A percentile compares a stretch with the other conserved stretches of the same genome.
Conservation (phyloP, 2,329 filamentous ascomycete genomes). For the Trichoderma asperellum region DNA sequence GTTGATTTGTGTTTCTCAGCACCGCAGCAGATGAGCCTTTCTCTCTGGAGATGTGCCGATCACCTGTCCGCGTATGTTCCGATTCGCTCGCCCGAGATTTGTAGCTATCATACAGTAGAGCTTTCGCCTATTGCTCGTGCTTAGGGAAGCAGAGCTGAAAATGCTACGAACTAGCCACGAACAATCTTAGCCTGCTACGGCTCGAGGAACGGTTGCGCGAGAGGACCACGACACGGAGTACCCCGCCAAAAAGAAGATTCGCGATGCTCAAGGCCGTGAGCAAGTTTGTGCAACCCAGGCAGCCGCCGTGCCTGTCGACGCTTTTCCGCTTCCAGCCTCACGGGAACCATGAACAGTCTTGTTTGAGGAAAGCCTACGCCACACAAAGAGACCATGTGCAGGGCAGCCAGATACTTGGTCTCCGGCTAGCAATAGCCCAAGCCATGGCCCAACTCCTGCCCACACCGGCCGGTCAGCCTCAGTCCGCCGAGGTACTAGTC, state of each 20-base stretch:
- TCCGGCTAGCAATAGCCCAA: conserved; percentile 8
- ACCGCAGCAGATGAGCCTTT: not conserved
- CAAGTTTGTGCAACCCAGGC: conserved; percentile 9
- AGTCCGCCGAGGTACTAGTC: conserved; percentile 21
- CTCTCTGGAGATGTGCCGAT: conserved; percentile 7
- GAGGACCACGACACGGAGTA: not conserved
- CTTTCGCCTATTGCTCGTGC: not conserved
- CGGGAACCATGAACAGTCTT: conserved; percentile 13
- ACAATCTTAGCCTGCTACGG: not conserved
- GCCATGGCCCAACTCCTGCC: conserved; percentile 17
- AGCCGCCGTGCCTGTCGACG: conserved; percentile 21
- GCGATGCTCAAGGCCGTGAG: not conserved
- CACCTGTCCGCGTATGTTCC: conserved; percentile 3
- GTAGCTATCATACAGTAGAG: not conserved
- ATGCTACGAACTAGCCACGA: not conserved
- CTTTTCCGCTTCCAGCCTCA: conserved; percentile 9
- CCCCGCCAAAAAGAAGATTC: not conserved
- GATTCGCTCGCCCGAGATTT: conserved; percentile 9
- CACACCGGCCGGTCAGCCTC: conserved; percentile 26
- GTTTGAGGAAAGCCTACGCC: conserved; percentile 8
- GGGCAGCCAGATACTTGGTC: conserved; percentile 10
- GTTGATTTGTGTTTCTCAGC: not conserved
- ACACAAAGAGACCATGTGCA: conserved; percentile 18
- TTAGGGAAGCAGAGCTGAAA: not conserved
- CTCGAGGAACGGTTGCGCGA: not conserved